phyloP scores from a whole-genome alignment of 2,329 filamentous ascomycete species.

The Xylaria sp. region DNA sequence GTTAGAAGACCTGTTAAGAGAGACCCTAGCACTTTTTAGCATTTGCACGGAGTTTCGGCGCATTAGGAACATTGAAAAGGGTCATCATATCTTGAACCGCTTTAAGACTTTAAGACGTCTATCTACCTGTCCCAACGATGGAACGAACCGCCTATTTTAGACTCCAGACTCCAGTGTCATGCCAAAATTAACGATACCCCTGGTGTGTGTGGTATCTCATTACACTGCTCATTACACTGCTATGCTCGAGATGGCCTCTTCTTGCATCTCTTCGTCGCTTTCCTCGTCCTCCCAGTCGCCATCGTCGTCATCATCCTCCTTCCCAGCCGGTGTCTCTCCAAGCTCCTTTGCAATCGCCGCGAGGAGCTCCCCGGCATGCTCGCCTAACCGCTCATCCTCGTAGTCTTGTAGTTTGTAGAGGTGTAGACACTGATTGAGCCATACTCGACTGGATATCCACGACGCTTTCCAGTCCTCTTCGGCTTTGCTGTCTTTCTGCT shows the following conservation, averaged over 20 bases:
- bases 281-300: constrained; percentile 60
- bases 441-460: constrained; percentile 81
- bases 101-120: constrained; percentile 27
- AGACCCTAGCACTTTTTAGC: constrained; percentile 31
- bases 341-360: constrained; percentile 71
- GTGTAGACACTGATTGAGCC: constrained; percentile 83
- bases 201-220: constrained; percentile 43
- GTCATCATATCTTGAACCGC: constrained; percentile 33
- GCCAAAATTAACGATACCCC: constrained; percentile 39
- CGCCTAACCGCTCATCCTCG: constrained; percentile 81
- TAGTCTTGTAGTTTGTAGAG: constrained; percentile 85
- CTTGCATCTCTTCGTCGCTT: constrained; percentile 70
- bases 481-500: constrained; percentile 63
- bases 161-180: constrained; percentile 45
- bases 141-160: constrained; percentile 39
- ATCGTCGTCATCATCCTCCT: constrained; percentile 65
- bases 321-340: constrained; percentile 67
- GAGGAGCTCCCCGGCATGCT: constrained; percentile 79
- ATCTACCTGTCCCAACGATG: constrained; percentile 26
- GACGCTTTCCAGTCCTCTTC: constrained; percentile 67
- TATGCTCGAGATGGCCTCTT: constrained; percentile 36
- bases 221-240: constrained; percentile 12
- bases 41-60: constrained; percentile 45
- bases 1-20: constrained; percentile 6
- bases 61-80: constrained; percentile 34